Conservation (phyloP, 352 stramenopile genomes). For the Globisporangium viniferum region DNA sequence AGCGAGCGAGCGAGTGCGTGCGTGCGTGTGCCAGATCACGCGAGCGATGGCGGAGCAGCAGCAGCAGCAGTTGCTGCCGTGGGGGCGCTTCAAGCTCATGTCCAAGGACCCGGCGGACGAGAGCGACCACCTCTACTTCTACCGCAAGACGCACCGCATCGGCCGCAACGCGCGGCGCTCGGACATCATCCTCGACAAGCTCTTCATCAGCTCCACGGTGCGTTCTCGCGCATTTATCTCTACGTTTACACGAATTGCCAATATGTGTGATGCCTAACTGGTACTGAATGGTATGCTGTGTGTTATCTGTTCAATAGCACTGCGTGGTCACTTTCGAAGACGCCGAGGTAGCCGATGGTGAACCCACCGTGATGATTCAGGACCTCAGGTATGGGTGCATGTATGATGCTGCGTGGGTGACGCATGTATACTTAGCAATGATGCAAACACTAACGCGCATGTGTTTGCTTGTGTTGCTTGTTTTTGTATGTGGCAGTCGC, state of each 20-base stretch:
- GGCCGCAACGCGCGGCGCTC: constrained; percentile 43
- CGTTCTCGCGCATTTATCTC: constrained; percentile 9
- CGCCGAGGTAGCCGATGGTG: constrained; percentile 14
- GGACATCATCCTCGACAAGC: constrained; percentile 52
- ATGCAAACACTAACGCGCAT: background rate
- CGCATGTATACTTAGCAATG: background rate
- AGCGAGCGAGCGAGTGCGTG: background rate
- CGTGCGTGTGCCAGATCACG: too few species aligned
- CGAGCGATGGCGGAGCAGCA: background rate
- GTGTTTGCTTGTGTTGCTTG: background rate
- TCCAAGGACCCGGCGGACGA: constrained; percentile 51
- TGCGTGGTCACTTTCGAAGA: constrained; percentile 47
- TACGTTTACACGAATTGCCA: background rate
- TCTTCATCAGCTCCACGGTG: constrained; percentile 70
- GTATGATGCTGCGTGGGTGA: background rate
- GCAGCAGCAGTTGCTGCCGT: constrained; percentile 21
- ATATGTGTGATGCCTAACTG: constrained; percentile 3
- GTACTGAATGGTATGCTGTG: constrained; percentile 1
- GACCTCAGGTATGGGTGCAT: constrained; percentile 50
- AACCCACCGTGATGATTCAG: constrained; percentile 34
- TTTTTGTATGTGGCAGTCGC: constrained; percentile 25
- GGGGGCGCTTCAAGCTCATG: constrained; percentile 61
- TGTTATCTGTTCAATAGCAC: constrained; percentile 34
- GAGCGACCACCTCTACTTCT: constrained; percentile 67
- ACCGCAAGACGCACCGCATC: constrained; percentile 36